A percentile compares a stretch with the other conserved stretches of the same genome.
Evolutionary conservation across 352 stramenopile species (phyloP).

Genomic region (Globisporangium spiculum): DNA sequence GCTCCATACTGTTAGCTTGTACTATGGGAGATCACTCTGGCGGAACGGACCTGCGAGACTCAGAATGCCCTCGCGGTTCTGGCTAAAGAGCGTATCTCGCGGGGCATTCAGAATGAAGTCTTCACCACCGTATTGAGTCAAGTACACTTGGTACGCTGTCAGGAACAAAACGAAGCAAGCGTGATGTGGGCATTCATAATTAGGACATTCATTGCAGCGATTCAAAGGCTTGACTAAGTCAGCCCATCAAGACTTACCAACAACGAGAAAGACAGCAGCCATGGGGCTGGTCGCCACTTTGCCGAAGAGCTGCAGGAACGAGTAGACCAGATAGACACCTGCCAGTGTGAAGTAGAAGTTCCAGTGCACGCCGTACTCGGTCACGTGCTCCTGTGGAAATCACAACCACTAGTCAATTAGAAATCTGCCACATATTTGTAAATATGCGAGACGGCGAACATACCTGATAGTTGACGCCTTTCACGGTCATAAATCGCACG

Average conservation of each 20-base stretch:
- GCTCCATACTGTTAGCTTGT: neutral
- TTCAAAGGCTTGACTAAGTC: neutral
- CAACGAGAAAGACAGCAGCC: slow-evolving; percentile 33
- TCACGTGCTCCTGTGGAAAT: slow-evolving; percentile 88
- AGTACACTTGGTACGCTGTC: slow-evolving; percentile 80
- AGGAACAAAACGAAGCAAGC: slow-evolving; percentile 5
- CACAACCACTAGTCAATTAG: neutral
- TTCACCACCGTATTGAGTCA: slow-evolving; percentile 67
- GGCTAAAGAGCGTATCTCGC: slow-evolving; percentile 77
- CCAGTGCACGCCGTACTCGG: slow-evolving; percentile 99
- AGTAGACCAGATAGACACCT: slow-evolving; percentile 74
- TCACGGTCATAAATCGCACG: slow-evolving; percentile 73
- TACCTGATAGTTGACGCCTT: slow-evolving; percentile 86
- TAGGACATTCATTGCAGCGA: too few species aligned
- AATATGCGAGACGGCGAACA: slow-evolving; percentile 17
- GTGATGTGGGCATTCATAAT: neutral
- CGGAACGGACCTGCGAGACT: slow-evolving; percentile 69
- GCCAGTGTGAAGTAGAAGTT: slow-evolving; percentile 99
- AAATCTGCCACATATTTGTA: neutral
- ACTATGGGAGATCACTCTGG: neutral
- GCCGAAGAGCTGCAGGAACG: slow-evolving; percentile 48
- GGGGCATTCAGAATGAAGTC: slow-evolving; percentile 75
- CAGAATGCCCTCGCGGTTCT: slow-evolving; percentile 96
- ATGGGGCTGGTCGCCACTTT: slow-evolving; percentile 43
- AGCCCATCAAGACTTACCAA: slow-evolving; percentile 27